A percentile compares a stretch with the other conserved stretches of the same genome.
These are phyloP conservation scores for Suillus paluster DNA, from an alignment of 768 basidiomycete genomes.

Conservation along the genomic window DNA sequence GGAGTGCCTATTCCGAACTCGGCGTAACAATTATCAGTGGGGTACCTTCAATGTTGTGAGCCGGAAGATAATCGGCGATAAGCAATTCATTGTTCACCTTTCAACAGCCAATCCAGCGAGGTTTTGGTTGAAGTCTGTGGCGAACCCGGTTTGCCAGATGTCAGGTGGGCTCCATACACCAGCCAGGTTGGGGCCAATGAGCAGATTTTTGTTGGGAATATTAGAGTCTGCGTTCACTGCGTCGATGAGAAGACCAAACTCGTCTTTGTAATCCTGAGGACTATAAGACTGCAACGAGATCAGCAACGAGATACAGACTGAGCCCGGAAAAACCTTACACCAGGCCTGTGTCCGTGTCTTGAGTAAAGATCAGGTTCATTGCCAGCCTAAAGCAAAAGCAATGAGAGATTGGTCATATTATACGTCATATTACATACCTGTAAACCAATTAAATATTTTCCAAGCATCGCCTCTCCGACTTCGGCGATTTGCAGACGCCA, in stretches of 20 bases:
- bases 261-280: slow-evolving; percentile 50
- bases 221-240: slow-evolving; percentile 45
- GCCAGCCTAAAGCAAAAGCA: slow-evolving; percentile 50
- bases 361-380: slow-evolving; percentile 83
- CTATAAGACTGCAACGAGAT: slow-evolving; percentile 25
- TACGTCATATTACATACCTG: slow-evolving; percentile 13
- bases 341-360: slow-evolving; percentile 41
- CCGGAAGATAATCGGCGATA: not conserved
- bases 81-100: slow-evolving; percentile 39
- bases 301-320: not conserved
- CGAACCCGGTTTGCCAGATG: slow-evolving; percentile 57
- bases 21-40: slow-evolving; percentile 64
- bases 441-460: slow-evolving; percentile 67
- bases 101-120: slow-evolving; percentile 57
- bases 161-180: slow-evolving; percentile 56
- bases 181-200: slow-evolving; percentile 70
- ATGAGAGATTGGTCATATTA: not conserved
- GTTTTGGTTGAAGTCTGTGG: slow-evolving; percentile 45
- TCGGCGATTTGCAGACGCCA: slow-evolving; percentile 59
- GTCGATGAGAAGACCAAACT: slow-evolving; percentile 52
- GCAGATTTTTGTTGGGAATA: slow-evolving; percentile 46
- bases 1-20: slow-evolving; percentile 46
- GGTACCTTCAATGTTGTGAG: slow-evolving; percentile 48
- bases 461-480: slow-evolving; percentile 63
- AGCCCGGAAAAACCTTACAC: slow-evolving; percentile 6